phyloP scores from a whole-genome alignment of 148 eudicot species.

The Pouteria glomerata region DNA sequence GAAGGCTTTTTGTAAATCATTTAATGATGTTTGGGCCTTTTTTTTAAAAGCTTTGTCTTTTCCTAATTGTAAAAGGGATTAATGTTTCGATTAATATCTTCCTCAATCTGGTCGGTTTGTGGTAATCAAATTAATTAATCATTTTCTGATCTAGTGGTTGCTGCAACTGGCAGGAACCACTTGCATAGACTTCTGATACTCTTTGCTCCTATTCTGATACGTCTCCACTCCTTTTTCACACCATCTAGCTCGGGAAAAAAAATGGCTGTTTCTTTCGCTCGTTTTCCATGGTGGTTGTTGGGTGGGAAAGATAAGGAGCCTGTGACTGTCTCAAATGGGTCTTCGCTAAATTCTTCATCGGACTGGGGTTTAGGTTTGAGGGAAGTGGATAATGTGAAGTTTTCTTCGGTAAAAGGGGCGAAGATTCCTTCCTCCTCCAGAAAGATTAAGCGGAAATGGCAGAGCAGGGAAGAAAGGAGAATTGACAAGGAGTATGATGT shows the following conservation, averaged over 20 bases:
- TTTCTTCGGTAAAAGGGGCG: conserved; percentile 33
- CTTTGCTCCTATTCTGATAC: conserved; percentile 3
- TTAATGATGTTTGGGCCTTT: no score
- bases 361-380: conserved; percentile 42
- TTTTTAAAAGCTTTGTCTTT: no score
- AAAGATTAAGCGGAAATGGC: conserved; percentile 64
- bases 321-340: conserved; percentile 33
- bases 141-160: conserved; percentile 5
- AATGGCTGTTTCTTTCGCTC: conserved; percentile 53
- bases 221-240: not conserved
- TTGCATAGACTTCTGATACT: not conserved
- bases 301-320: conserved; percentile 42
- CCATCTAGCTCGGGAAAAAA: conserved; percentile 1
- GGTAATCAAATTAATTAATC: not conserved
- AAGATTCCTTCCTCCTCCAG: conserved; percentile 42
- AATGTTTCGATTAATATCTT: no score
- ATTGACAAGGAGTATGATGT: conserved; percentile 78
- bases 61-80: not conserved
- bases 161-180: conserved; percentile 17
- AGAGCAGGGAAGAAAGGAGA: conserved; percentile 67
- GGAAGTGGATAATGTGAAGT: conserved; percentile 49
- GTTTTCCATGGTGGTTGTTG: conserved; percentile 55
- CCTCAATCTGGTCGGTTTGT: not conserved
- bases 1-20: no score
- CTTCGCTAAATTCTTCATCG: conserved; percentile 36